These are phyloP conservation scores for Fermentozyma sake DNA, from an alignment of 1,139 yeast species.

Conservation along the genomic window DNA sequence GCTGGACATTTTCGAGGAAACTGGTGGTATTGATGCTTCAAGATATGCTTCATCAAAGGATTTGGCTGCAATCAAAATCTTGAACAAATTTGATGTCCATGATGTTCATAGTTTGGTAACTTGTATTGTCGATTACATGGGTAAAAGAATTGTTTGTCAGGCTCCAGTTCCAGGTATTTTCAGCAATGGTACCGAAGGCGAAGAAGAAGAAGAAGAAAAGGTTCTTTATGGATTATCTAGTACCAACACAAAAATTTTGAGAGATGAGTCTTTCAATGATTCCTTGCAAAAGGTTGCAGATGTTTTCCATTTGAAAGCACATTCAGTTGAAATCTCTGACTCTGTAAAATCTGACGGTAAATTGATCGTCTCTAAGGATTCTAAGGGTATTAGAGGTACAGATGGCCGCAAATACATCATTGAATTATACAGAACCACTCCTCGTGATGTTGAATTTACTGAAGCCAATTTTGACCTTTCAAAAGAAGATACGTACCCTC, in stretches of 20 bases:
- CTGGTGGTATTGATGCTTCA: constrained; percentile 86
- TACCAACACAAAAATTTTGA: constrained; percentile 47
- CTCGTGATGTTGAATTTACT: constrained; percentile 74
- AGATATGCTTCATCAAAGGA: constrained; percentile 80
- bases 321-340: constrained; percentile 41
- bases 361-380: constrained; percentile 67
- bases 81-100: constrained; percentile 62
- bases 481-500: constrained; percentile 64
- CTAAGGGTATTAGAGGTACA: constrained; percentile 81
- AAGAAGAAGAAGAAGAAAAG: constrained; percentile 32
- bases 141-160: constrained; percentile 84
- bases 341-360: constrained; percentile 35
- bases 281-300: constrained; percentile 63
- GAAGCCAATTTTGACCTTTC: constrained; percentile 47
- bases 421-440: constrained; percentile 81
- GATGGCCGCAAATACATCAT: constrained; percentile 83
- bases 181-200: constrained; percentile 33
- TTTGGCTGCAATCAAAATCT: constrained; percentile 61
- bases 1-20: constrained; percentile 60
- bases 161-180: constrained; percentile 98
- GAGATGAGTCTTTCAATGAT: constrained; percentile 47
- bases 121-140: constrained; percentile 82
- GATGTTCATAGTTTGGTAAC: constrained; percentile 74
- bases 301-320: constrained; percentile 74
- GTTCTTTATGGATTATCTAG: constrained; percentile 75